Evolutionary conservation across 2,329 filamentous ascomycete genomes (phyloP), one percentile per base, ranked within the genome.

Genomic region (Hypoxylon sp.): DNA sequence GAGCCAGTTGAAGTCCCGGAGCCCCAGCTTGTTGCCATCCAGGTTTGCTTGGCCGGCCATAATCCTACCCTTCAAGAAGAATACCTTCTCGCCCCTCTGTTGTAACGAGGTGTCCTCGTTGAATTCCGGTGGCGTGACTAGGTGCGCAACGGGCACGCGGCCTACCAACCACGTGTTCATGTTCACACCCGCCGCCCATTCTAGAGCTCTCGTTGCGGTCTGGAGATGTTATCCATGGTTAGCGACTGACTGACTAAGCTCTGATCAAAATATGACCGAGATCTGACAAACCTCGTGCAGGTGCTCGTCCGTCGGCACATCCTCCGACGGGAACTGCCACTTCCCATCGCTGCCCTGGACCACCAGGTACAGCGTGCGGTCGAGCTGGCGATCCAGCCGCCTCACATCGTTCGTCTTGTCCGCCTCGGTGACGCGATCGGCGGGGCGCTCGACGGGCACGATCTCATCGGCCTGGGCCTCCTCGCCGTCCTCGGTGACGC

Each of bases 131-230:
- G 83, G 75, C 55, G 75, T 76, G 61, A 89, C 78, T 66, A 89
- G 75, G 74, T 97, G 89, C 17, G 92, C 93, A 51, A 97, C 82
- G 7, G 94, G 94, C 51, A 89, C 88, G 64, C 91, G 91, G 54
- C 91, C 93, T 41, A 99, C 89, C 63, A 97, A 84, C 92, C 94
- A 99, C 46, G 91, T 97, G 78, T 97, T 97, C 92, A 99, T 97
- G 79, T 99, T 95, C 55, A 89, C 75, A 51, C 94, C 94, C 7
- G 88, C 91, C 3, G 90, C 79, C 64, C 90, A 80, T 42, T 87
- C 78, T 16, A 97, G 79, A 45, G 91, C 85, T 53, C 91, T 83
- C 68, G 91, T 83, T 26, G 93, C 91, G 32, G 90, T 87, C 94
- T 99, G 63, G 56, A 5, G 16, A 29, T 16, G 13, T 46, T 11